These are phyloP conservation scores for Heritiera fomes DNA, from an alignment of 345 rosid species.

Conservation along the genomic window DNA sequence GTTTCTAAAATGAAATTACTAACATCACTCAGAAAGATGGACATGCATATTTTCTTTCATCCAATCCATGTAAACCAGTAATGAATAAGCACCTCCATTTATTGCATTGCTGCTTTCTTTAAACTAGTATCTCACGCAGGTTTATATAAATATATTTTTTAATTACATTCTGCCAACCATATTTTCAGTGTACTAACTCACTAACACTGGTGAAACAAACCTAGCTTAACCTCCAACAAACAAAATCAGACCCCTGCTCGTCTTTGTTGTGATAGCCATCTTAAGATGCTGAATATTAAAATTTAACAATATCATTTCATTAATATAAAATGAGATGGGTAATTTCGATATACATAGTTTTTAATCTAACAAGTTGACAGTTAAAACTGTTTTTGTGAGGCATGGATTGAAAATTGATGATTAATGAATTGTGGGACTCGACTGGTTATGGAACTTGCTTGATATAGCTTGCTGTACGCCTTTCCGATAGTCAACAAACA, in stretches of 20 bases:
- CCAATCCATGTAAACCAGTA: not conserved
- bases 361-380: not conserved
- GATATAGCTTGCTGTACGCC: constrained; percentile 99
- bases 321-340: not conserved
- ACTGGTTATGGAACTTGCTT: constrained; percentile 54
- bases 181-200: not conserved
- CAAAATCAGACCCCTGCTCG: not conserved
- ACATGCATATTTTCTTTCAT: not conserved
- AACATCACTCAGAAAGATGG: not conserved
- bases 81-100: not conserved
- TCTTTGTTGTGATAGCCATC: constrained; percentile 7
- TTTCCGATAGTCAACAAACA: constrained; percentile 97
- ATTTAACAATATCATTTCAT: not conserved
- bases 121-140: not conserved
- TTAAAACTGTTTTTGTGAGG: not conserved
- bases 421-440: not conserved
- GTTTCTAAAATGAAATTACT: constrained; percentile 8
- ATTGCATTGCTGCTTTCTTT: not conserved
- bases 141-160: not conserved
- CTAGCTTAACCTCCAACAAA: not conserved
- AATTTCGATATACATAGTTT: not conserved
- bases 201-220: not conserved
- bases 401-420: not conserved
- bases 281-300: not conserved
- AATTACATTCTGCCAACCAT: constrained; percentile 1